Percentiles rank a stretch among this genome's conserved stretches.
phyloP scores from a whole-genome alignment of 108 stramenopile genomes.

The Nitzschia inconspicua region DNA sequence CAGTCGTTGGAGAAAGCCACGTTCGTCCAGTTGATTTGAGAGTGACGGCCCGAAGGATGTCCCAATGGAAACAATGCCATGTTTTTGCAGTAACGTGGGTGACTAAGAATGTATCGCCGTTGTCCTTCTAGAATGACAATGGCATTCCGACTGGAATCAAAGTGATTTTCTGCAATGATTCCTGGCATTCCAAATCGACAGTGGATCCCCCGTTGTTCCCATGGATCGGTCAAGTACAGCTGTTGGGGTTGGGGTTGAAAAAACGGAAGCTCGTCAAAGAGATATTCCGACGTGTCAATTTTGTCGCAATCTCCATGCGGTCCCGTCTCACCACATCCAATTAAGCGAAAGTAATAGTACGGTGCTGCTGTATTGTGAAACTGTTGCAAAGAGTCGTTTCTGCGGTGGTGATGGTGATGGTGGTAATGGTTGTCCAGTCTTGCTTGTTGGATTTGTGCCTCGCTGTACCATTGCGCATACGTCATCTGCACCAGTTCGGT shows the following conservation, averaged over 20 bases:
- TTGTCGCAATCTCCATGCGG: conserved; percentile 55
- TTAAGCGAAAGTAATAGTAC: conserved; percentile 94
- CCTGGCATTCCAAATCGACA: conserved; percentile 94
- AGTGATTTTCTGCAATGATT: conserved; percentile 85
- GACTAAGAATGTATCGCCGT: conserved; percentile 84
- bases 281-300: conserved; percentile 61
- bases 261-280: conserved; percentile 89
- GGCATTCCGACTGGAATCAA: conserved; percentile 87
- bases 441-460: conserved; percentile 37
- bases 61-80: conserved; percentile 67
- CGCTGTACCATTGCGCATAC: conserved; percentile 79
- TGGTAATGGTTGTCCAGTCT: not conserved
- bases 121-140: conserved; percentile 77
- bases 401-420: conserved; percentile 42
- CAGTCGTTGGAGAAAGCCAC: no score
- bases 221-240: conserved; percentile 26
- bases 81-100: conserved; percentile 76
- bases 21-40: conserved; percentile 82
- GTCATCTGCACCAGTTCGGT: conserved; percentile 79
- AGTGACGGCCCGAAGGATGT: conserved; percentile 81
- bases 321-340: conserved; percentile 70
- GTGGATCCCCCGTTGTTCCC: conserved; percentile 74
- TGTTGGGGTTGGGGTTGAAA: conserved; percentile 60
- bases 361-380: conserved; percentile 39
- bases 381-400: conserved; percentile 21